A percentile compares a stretch with the other conserved stretches of the same genome.
phyloP scores from a whole-genome alignment of 495 filamentous ascomycete genomes.

The Trypethelium eluteriae region DNA sequence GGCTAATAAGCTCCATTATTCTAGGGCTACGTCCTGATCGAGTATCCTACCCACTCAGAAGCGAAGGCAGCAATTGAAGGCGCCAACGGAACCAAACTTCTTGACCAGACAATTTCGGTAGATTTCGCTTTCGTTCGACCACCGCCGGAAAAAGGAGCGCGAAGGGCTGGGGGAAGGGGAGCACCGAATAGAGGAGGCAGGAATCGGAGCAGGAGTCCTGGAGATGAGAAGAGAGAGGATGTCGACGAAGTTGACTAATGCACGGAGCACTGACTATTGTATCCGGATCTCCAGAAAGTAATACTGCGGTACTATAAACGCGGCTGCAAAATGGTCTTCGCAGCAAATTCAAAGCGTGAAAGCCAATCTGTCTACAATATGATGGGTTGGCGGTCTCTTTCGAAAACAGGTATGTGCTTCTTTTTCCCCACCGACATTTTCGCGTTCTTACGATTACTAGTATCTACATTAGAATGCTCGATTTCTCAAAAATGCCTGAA shows the following conservation, averaged over 20 bases:
- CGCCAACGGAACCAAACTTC: slow-evolving; percentile 69
- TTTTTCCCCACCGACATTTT: background rate
- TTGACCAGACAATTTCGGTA: slow-evolving; percentile 85
- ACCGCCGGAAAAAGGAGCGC: slow-evolving; percentile 58
- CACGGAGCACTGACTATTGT: background rate
- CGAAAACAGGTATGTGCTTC: background rate
- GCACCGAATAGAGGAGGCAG: slow-evolving; percentile 50
- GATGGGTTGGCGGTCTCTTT: background rate
- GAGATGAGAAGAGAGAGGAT: slow-evolving; percentile 21
- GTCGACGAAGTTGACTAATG: slow-evolving; percentile 26
- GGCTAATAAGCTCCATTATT: slow-evolving; percentile 14
- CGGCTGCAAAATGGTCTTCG: background rate
- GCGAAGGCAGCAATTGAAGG: slow-evolving; percentile 79
- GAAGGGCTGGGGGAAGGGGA: slow-evolving; percentile 40
- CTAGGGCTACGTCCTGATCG: slow-evolving; percentile 88
- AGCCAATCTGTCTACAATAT: background rate
- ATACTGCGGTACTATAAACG: background rate
- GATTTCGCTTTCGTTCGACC: slow-evolving; percentile 97
- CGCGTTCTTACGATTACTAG: background rate
- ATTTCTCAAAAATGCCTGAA: too few species aligned
- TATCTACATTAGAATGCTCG: too few species aligned
- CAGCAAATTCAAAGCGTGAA: slow-evolving; percentile 8
- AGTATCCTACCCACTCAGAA: slow-evolving; percentile 82
- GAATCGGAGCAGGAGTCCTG: slow-evolving; percentile 53
- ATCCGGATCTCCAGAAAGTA: background rate